Evolutionary conservation across 768 basidiomycete genomes (phyloP).

Genomic region (Mycena chlorophos): DNA sequence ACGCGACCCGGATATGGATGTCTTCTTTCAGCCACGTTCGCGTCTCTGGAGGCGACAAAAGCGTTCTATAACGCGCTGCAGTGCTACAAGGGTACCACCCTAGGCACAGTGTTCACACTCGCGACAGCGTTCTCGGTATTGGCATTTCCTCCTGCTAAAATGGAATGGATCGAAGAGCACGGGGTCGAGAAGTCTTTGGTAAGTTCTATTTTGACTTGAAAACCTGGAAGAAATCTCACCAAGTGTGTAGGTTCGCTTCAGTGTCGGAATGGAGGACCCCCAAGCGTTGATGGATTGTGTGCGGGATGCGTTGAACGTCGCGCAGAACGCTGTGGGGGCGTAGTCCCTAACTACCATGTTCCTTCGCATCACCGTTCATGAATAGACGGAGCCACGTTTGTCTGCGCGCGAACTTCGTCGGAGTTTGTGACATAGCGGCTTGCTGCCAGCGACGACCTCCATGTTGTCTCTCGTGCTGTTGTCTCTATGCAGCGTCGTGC

Average conservation of each 20-base stretch:
- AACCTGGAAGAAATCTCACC: background rate
- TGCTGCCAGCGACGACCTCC: no score
- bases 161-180: constrained; percentile 48
- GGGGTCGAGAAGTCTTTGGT: constrained; percentile 42
- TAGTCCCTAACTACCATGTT: no score
- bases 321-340: constrained; percentile 34
- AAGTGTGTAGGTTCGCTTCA: constrained; percentile 42
- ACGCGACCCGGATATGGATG: constrained; percentile 32
- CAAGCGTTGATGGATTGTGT: constrained; percentile 40
- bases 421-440: no score
- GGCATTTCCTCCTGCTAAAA: constrained; percentile 46
- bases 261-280: constrained; percentile 48
- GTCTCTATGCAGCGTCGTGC: background rate
- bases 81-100: constrained; percentile 50
- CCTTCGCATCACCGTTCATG: background rate
- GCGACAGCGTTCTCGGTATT: constrained; percentile 52
- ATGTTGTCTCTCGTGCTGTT: background rate
- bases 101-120: constrained; percentile 55
- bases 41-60: constrained; percentile 37
- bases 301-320: constrained; percentile 37
- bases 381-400: no score
- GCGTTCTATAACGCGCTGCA: constrained; percentile 46
- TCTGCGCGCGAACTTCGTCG: no score
- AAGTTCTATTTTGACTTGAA: background rate
- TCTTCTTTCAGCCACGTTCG: constrained; percentile 47